These are phyloP conservation scores for Dovyalis caffra DNA, from an alignment of 345 rosid genomes.

Conservation along the genomic window DNA sequence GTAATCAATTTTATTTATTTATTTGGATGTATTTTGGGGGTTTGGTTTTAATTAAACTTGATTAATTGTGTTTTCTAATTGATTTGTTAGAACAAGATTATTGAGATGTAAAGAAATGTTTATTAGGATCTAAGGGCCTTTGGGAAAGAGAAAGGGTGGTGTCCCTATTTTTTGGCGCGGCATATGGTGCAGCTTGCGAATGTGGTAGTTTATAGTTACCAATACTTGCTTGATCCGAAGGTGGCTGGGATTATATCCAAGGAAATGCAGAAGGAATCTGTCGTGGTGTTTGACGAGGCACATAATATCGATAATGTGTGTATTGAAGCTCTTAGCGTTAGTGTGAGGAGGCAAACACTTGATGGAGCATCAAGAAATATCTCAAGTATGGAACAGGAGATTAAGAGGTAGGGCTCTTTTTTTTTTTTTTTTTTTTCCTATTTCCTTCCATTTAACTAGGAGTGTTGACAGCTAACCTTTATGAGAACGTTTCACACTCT, in stretches of 20 bases:
- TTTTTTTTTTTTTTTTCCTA: background rate
- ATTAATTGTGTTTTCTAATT: background rate
- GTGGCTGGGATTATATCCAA: slow-evolving; percentile 96
- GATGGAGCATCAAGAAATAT: slow-evolving; percentile 96
- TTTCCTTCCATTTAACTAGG: too few relatives aligned
- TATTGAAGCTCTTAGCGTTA: slow-evolving; percentile 95
- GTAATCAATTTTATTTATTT: slow-evolving; percentile 25
- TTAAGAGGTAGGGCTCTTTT: slow-evolving; percentile 73
- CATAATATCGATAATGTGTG: slow-evolving; percentile 97
- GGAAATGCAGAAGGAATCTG: slow-evolving; percentile 94
- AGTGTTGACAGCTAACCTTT: too few relatives aligned
- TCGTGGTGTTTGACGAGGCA: slow-evolving; percentile 95
- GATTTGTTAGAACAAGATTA: background rate
- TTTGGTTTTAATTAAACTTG: background rate
- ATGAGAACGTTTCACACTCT: too few relatives aligned
- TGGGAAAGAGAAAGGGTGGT: slow-evolving; percentile 88
- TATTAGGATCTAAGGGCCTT: slow-evolving; percentile 74
- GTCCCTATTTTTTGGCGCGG: slow-evolving; percentile 89
- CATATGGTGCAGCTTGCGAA: slow-evolving; percentile 95
- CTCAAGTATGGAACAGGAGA: slow-evolving; percentile 64
- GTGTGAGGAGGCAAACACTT: slow-evolving; percentile 84
- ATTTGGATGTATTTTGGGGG: background rate
- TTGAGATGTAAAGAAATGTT: too few relatives aligned
- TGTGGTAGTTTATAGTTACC: slow-evolving; percentile 93
- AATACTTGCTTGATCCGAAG: slow-evolving; percentile 95